These are phyloP conservation scores for Fraxinus baroniana DNA, from an alignment of 305 asterid species.

Conservation along the genomic window DNA sequence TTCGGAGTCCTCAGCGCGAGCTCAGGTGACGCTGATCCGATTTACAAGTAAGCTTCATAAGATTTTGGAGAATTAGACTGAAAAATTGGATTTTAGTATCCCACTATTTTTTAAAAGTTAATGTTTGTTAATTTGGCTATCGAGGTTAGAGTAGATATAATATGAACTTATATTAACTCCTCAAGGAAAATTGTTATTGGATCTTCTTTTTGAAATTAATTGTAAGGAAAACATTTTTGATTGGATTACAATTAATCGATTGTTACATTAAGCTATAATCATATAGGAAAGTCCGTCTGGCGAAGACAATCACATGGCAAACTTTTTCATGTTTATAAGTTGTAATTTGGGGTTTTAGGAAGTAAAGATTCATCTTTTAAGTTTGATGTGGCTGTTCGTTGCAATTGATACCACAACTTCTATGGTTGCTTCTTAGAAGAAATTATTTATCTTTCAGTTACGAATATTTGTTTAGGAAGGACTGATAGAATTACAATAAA, in stretches of 20 bases:
- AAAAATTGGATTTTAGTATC: background rate
- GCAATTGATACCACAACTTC: background rate
- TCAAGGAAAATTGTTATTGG: background rate
- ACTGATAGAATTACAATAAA: background rate
- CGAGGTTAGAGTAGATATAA: constrained; percentile 20
- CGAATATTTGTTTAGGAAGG: background rate
- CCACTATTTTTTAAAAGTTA: background rate
- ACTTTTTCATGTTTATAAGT: background rate
- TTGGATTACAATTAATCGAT: background rate
- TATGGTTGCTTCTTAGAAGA: background rate
- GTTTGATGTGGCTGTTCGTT: background rate
- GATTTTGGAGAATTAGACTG: constrained; percentile 1
- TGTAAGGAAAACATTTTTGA: background rate
- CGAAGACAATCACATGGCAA: background rate
- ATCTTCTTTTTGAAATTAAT: background rate
- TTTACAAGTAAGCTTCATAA: constrained; percentile 52
- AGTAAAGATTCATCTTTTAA: background rate
- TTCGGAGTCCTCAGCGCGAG: constrained; percentile 53
- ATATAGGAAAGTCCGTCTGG: background rate
- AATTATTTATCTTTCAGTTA: background rate
- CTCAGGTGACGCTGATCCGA: constrained; percentile 87
- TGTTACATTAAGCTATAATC: background rate
- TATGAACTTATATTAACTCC: background rate
- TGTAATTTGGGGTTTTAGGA: background rate
- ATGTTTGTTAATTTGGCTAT: constrained; percentile 7